phyloP scores from a whole-genome alignment of 1,284 basidiomycete genomes.

The Ustilago hordei region DNA sequence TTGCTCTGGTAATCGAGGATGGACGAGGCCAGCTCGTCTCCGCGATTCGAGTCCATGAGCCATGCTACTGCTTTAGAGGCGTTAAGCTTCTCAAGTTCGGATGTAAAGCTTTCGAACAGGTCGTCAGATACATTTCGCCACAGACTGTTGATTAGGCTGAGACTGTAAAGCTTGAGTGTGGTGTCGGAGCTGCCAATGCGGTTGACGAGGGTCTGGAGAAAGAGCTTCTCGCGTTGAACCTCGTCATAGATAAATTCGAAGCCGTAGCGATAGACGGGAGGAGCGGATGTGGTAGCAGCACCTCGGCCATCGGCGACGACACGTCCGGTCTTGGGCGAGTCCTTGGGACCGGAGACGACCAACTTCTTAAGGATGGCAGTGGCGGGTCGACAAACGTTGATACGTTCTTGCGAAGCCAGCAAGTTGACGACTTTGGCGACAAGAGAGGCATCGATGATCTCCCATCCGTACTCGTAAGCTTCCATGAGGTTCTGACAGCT shows the following conservation, averaged over 20 bases:
- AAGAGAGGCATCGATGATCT: constrained; percentile 78
- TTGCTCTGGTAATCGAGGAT: constrained; percentile 93
- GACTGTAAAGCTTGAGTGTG: constrained; percentile 64
- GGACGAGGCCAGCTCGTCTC: constrained; percentile 85
- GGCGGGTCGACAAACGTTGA: constrained; percentile 95
- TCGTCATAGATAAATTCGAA: constrained; percentile 64
- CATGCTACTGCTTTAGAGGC: constrained; percentile 77
- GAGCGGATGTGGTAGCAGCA: constrained; percentile 21
- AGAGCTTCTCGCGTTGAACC: constrained; percentile 57
- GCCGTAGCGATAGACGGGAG: constrained; percentile 56
- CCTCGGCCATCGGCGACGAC: constrained; percentile 38
- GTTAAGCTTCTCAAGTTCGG: constrained; percentile 81
- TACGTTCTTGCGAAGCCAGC: constrained; percentile 72
- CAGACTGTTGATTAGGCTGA: constrained; percentile 81
- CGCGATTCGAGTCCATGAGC: constrained; percentile 82
- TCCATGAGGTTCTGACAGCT: constrained; percentile 81
- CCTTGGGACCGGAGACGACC: constrained; percentile 71
- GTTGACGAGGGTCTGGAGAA: constrained; percentile 63
- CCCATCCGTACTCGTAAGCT: constrained; percentile 74
- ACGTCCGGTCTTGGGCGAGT: constrained; percentile 47
- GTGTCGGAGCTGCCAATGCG: constrained; percentile 67
- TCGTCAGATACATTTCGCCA: constrained; percentile 80
- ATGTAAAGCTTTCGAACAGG: constrained; percentile 82
- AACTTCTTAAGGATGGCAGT: constrained; percentile 91
- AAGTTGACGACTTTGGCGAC: constrained; percentile 83